phyloP scores from a whole-genome alignment of 1,284 basidiomycete genomes.

The Naganishia sp. region DNA sequence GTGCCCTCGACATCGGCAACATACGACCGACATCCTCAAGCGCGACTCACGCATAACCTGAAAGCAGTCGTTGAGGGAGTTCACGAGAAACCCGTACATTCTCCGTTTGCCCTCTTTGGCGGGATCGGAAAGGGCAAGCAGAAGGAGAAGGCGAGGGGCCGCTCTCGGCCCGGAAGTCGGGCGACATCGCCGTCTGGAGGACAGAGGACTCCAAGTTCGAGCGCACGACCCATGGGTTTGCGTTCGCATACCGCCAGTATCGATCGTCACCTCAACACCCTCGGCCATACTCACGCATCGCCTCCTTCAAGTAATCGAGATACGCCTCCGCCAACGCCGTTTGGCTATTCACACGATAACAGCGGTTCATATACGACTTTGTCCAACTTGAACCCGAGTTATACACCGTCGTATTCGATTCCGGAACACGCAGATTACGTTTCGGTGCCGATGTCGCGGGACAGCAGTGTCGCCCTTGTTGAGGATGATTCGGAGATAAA shows the following conservation, averaged over 20 bases:
- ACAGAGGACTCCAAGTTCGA: slow-evolving; percentile 25
- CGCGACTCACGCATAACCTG: slow-evolving; percentile 26
- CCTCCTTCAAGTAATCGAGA: neutral
- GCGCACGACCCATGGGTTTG: neutral
- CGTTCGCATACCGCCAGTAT: slow-evolving; percentile 17
- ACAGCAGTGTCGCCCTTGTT: slow-evolving; percentile 6
- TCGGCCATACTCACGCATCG: neutral
- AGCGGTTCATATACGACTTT: slow-evolving; percentile 18
- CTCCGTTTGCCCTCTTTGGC: slow-evolving; percentile 29
- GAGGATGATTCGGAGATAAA: slow-evolving; percentile 30
- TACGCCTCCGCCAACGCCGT: slow-evolving; percentile 21
- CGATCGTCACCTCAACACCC: slow-evolving; percentile 15
- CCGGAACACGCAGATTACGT: slow-evolving; percentile 27
- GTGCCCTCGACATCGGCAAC: slow-evolving; percentile 33
- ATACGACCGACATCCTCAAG: slow-evolving; percentile 34
- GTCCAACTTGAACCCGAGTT: slow-evolving; percentile 24
- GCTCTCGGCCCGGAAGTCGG: slow-evolving; percentile 30
- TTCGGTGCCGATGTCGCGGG: slow-evolving; percentile 25
- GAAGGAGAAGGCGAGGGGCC: slow-evolving; percentile 22
- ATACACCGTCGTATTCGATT: slow-evolving; percentile 18
- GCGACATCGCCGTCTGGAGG: slow-evolving; percentile 28
- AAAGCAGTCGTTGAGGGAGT: slow-evolving; percentile 33
- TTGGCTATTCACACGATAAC: slow-evolving; percentile 23
- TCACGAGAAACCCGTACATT: slow-evolving; percentile 17
- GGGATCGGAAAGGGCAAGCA: slow-evolving; percentile 33